phyloP scores from a whole-genome alignment of 768 basidiomycete species.

The Macrocybe gigantea region DNA sequence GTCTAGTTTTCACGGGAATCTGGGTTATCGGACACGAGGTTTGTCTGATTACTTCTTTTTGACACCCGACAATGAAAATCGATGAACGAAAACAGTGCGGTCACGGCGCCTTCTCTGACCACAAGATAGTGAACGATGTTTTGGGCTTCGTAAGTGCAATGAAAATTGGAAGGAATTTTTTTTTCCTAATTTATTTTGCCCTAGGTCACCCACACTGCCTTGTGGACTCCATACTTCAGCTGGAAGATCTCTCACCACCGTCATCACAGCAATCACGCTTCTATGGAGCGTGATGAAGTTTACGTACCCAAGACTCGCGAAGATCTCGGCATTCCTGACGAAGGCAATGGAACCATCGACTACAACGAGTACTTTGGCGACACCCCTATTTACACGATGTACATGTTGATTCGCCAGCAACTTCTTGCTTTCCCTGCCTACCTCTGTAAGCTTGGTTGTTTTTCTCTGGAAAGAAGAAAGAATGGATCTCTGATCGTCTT shows the following conservation, averaged over 20 bases:
- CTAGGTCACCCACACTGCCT: slow-evolving; percentile 37
- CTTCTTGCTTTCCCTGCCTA: slow-evolving; percentile 57
- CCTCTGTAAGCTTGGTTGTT: slow-evolving; percentile 34
- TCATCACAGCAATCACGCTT: slow-evolving; percentile 45
- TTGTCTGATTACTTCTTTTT: slow-evolving; percentile 1
- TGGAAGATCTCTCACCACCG: slow-evolving; percentile 51
- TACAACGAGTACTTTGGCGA: slow-evolving; percentile 55
- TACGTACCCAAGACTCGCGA: slow-evolving; percentile 60
- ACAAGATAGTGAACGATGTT: slow-evolving; percentile 41
- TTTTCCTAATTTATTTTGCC: slow-evolving; percentile 3
- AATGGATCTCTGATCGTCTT: slow-evolving; percentile 8
- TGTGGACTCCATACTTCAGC: slow-evolving; percentile 49
- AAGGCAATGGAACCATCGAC: slow-evolving; percentile 29
- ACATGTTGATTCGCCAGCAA: slow-evolving; percentile 50
- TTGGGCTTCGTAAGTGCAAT: slow-evolving; percentile 40
- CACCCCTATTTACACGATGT: slow-evolving; percentile 54
- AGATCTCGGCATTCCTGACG: slow-evolving; percentile 44
- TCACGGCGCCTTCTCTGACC: slow-evolving; percentile 49
- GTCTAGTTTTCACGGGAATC: slow-evolving; percentile 48
- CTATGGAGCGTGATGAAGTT: slow-evolving; percentile 49
- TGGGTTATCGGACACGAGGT: slow-evolving; percentile 60
- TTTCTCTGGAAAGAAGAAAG: background rate
- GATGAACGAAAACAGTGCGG: slow-evolving; percentile 34
- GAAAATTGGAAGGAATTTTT: slow-evolving; percentile 5
- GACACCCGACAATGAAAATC: background rate